A percentile compares a stretch with the other conserved stretches of the same genome.
These are phyloP conservation scores for Colletotrichum acutatum DNA, from an alignment of 2,329 filamentous ascomycete genomes.

Conservation along the genomic window DNA sequence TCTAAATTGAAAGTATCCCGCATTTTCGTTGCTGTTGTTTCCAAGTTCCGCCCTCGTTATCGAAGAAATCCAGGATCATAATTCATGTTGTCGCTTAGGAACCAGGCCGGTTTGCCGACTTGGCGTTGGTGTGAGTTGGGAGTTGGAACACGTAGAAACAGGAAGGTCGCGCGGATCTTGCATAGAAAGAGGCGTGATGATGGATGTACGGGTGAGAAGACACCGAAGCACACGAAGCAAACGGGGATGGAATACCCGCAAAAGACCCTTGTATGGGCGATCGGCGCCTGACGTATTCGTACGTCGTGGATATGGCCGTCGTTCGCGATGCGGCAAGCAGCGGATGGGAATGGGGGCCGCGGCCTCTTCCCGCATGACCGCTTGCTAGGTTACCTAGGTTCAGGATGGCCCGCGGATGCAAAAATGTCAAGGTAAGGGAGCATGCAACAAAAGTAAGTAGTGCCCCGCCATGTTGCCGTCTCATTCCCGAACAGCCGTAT, in stretches of 20 bases:
- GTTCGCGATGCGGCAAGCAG: constrained; percentile 6
- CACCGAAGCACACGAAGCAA: too few species aligned
- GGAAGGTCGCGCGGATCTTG: neutral
- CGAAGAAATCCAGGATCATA: too few species aligned
- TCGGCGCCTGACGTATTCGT: neutral
- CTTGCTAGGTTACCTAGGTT: neutral
- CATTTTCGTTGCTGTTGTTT: neutral
- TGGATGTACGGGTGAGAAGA: neutral
- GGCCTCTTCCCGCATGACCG: neutral
- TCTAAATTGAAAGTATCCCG: constrained; percentile 19
- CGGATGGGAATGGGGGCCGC: constrained; percentile 9
- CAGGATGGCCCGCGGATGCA: neutral
- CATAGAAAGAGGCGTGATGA: neutral
- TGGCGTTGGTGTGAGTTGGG: neutral
- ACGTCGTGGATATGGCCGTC: neutral
- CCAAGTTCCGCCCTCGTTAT: too few species aligned
- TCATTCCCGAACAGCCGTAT: constrained; percentile 13
- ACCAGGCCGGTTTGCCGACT: neutral
- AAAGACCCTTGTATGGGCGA: neutral
- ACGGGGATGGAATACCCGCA: neutral
- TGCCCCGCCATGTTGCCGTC: neutral
- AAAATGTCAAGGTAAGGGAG: constrained; percentile 10
- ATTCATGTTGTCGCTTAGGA: too few species aligned
- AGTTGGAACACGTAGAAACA: neutral
- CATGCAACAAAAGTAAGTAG: neutral